Base-by-base conservation (phyloP, 192 early-diverging fungal genomes). In the Coemansia sp. region DNA sequence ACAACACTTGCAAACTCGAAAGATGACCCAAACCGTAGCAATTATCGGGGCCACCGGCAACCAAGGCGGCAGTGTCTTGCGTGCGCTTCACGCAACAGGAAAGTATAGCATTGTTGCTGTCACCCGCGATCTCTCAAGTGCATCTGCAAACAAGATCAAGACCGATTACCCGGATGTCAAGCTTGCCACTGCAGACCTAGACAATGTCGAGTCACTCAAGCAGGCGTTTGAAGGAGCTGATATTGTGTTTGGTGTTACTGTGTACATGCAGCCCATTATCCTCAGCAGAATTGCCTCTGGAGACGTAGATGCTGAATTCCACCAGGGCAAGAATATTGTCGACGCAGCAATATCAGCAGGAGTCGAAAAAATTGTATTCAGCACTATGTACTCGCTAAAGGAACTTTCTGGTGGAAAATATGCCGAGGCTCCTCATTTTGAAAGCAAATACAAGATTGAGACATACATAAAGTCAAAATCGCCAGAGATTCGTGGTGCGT, bases 51-150 rank as follows among this genome's bases (percentile, higher is more conserved):
- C 76, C 16, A 72, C 76, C 38, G 76, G 76, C 5, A 49, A 66
- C 38, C 76, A 77, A 45, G 75, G 75, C 6, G 70, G 75, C 37
- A 76, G 75, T 44, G 75, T 76, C 12, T 61, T 76, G 19, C 65
- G 65, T 23, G 6, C 69, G 4, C 67, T 77, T 11, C 52, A 77
- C 43, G 76, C 26, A 5, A n/a, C 63, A 0, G 67, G 67, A 41
- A 56, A 65, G 19, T 72, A 77, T 64, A 72, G 56, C 45, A 15
- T 77, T 40, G 63, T 62, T 11, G 76, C 70, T 1, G 32, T 77
- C 19, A 67, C 69, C 1, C 61, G 75, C 61, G 44, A 68, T 18
- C 32, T 64, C 15, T 7, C 18, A 1, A 61, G 70, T 47, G 48
- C 57, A 4, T 37, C 61, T 8, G 65, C 61, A 5, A 61, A 54